phyloP scores from a whole-genome alignment of 169 alveolate species.

The Plasmodium vivax region DNA sequence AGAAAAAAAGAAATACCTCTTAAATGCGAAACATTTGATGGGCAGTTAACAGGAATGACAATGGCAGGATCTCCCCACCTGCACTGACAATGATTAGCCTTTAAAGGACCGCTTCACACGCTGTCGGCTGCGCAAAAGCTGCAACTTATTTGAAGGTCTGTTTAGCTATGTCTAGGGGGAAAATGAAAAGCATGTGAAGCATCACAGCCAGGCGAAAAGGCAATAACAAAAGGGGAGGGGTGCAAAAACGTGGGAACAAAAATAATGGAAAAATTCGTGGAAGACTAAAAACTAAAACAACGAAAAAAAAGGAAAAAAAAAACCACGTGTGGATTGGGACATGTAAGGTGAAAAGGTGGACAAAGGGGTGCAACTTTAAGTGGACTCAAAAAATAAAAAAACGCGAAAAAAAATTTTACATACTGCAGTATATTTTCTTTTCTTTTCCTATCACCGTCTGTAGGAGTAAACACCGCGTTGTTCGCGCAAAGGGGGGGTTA shows the following conservation, averaged over 20 bases:
- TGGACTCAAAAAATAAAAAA: constrained; percentile 21
- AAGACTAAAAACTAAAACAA: constrained; percentile 58
- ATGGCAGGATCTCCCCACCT: not conserved
- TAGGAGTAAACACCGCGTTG: not conserved
- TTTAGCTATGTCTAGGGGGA: constrained; percentile 1
- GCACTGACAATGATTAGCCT: constrained; percentile 5
- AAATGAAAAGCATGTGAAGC: not conserved
- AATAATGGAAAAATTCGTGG: not conserved
- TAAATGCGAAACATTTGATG: not conserved
- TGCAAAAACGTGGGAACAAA: not conserved
- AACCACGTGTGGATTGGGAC: not conserved
- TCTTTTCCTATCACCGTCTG: not conserved
- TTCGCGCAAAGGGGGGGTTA: not conserved
- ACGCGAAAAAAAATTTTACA: constrained; percentile 6
- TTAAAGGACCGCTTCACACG: not conserved
- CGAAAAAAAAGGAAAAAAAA: not conserved
- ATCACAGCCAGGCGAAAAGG: not conserved
- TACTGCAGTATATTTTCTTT: not conserved
- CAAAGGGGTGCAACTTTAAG: not conserved
- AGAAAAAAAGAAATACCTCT: constrained; percentile 4
- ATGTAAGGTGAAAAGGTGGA: not conserved
- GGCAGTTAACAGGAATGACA: not conserved
- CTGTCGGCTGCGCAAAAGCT: not conserved
- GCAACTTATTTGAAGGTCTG: not conserved
- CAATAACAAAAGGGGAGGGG: not conserved